A percentile compares a stretch with the other conserved stretches of the same genome.
These are phyloP conservation scores for Aureobasidium sp. DNA, from an alignment of 2,329 filamentous ascomycete genomes.

Conservation along the genomic window DNA sequence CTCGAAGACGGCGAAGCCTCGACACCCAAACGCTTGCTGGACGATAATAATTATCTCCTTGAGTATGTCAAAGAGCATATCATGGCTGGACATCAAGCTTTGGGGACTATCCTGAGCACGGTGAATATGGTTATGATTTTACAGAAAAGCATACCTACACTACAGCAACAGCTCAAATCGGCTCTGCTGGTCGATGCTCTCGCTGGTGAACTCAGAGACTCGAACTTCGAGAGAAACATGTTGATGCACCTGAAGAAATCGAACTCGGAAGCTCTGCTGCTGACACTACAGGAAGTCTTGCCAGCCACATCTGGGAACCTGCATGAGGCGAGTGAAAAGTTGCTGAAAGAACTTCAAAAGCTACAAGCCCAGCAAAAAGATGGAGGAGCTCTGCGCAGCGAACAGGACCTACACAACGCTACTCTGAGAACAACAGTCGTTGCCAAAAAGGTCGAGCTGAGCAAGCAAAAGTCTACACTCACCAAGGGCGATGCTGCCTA, in stretches of 20 bases:
- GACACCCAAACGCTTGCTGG: slow-evolving; percentile 49
- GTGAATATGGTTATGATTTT: slow-evolving; percentile 30
- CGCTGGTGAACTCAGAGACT: slow-evolving; percentile 47
- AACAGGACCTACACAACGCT: slow-evolving; percentile 64
- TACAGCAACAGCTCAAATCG: slow-evolving; percentile 33
- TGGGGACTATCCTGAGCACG: slow-evolving; percentile 35
- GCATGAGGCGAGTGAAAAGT: slow-evolving; percentile 29
- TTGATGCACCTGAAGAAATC: slow-evolving; percentile 55
- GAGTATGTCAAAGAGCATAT: slow-evolving; percentile 34
- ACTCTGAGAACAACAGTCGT: slow-evolving; percentile 70
- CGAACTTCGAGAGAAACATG: slow-evolving; percentile 47
- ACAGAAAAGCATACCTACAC: slow-evolving; percentile 33
- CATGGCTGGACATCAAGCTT: slow-evolving; percentile 23
- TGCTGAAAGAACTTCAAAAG: slow-evolving; percentile 20
- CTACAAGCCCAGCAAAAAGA: slow-evolving; percentile 21
- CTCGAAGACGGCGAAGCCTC: slow-evolving; percentile 28
- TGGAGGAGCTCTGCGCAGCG: slow-evolving; percentile 55
- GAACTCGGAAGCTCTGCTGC: slow-evolving; percentile 46
- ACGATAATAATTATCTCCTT: slow-evolving; percentile 53
- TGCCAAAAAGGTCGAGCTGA: slow-evolving; percentile 73
- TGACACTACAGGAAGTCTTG: slow-evolving; percentile 31
- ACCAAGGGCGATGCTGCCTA: slow-evolving; percentile 65
- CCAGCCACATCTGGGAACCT: neutral
- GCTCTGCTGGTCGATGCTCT: slow-evolving; percentile 57
- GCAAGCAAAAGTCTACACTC: slow-evolving; percentile 63